phyloP scores from a whole-genome alignment of 2,329 filamentous ascomycete species.

The Apiospora rasikravindrae region DNA sequence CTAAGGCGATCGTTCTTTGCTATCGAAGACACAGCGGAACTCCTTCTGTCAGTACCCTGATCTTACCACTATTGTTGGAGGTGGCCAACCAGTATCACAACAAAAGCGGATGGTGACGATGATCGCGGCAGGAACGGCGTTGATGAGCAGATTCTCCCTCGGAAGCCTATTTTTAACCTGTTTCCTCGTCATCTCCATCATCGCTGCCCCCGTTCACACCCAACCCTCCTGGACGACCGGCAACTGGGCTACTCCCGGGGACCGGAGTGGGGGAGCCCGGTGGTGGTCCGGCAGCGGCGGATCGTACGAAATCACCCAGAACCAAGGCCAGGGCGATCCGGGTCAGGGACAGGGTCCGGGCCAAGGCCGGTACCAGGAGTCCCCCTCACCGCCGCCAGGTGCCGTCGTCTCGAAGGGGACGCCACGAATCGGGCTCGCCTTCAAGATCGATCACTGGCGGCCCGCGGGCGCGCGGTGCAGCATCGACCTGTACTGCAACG shows the following conservation, averaged over 20 bases:
- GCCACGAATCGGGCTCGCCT: conserved; percentile 20
- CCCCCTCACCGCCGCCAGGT: conserved; percentile 30
- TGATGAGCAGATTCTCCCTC: not conserved
- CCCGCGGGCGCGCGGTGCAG: not conserved
- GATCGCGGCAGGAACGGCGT: not conserved
- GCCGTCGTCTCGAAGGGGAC: conserved; percentile 35
- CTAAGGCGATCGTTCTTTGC: too few species aligned
- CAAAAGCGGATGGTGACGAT: not conserved
- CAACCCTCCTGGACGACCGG: not conserved
- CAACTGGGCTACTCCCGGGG: not conserved
- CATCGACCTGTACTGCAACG: not conserved
- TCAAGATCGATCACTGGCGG: not conserved
- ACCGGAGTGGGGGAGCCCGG: not conserved
- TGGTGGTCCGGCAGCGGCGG: not conserved
- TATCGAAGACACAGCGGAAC: not conserved
- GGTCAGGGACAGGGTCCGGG: not conserved
- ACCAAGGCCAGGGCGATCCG: not conserved
- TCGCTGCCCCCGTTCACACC: not conserved
- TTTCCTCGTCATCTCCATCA: not conserved
- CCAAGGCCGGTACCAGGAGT: not conserved
- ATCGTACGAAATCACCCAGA: not conserved
- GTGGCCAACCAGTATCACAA: not conserved
- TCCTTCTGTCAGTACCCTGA: not conserved
- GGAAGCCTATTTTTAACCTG: not conserved
- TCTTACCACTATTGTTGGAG: not conserved